Evolutionary conservation across 495 filamentous ascomycete genomes (phyloP).

Genomic region (Chaetomium tenue): DNA sequence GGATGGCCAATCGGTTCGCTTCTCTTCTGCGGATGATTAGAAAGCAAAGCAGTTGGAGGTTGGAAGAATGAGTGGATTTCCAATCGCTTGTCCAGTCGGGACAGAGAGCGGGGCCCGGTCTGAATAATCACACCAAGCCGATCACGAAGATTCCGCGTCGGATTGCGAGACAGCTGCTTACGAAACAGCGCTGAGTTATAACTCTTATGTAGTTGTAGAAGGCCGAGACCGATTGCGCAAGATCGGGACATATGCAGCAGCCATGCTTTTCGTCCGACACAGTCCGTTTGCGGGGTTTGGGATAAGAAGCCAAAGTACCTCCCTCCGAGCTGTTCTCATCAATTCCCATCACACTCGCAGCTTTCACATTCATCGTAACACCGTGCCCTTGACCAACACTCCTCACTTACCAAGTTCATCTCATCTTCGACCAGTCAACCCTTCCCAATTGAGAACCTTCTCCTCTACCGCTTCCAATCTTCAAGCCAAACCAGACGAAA

Average conservation of each 20-base stretch:
- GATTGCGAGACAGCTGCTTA: too few species aligned
- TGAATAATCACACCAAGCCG: too few species aligned
- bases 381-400: not conserved
- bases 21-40: too few species aligned
- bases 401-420: not conserved
- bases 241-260: not conserved
- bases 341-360: not conserved
- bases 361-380: not conserved
- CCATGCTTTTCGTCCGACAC: not conserved
- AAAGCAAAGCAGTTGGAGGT: too few species aligned
- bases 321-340: not conserved
- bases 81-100: too few species aligned
- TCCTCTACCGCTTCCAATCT: constrained; percentile 12
- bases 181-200: not conserved
- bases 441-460: not conserved
- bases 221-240: not conserved
- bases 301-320: constrained; percentile 3
- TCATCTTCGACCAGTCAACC: not conserved
- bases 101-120: too few species aligned
- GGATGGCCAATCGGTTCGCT: too few species aligned
- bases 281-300: not conserved
- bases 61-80: too few species aligned
- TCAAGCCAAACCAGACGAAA: constrained; percentile 11
- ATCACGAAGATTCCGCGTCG: too few species aligned
- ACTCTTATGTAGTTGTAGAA: not conserved